Conservation (phyloP, 306 rosid species). For the Ormosia semicastrata region DNA sequence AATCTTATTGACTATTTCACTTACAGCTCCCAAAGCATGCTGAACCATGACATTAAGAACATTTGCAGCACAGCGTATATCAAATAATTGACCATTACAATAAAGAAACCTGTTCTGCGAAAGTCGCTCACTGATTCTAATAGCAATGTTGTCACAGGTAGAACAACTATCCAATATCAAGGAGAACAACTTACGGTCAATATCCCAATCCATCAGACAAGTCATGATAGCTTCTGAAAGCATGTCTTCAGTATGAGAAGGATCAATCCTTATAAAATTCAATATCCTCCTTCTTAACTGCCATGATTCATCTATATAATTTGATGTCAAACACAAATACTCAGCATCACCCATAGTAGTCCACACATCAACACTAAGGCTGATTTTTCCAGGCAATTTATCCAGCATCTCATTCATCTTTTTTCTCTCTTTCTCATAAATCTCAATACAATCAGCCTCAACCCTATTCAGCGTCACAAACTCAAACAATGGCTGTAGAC, state of each 20-base stretch:
- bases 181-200: conserved; percentile 88
- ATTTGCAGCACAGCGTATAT: conserved; percentile 70
- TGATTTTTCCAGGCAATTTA: conserved; percentile 93
- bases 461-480: conserved; percentile 66
- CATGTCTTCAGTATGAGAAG: conserved; percentile 76
- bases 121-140: conserved; percentile 69
- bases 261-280: conserved; percentile 71
- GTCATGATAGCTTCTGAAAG: conserved; percentile 77
- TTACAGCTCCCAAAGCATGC: conserved; percentile 55
- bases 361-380: conserved; percentile 89
- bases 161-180: conserved; percentile 73
- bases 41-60: conserved; percentile 49
- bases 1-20: conserved; percentile 54
- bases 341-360: conserved; percentile 48
- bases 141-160: conserved; percentile 59
- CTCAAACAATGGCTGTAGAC: conserved; percentile 94
- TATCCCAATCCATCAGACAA: conserved; percentile 96
- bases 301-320: conserved; percentile 96
- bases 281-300: conserved; percentile 71
- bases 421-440: conserved; percentile 79
- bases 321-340: conserved; percentile 85
- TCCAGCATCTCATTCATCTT: conserved; percentile 85
- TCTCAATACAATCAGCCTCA: conserved; percentile 94
- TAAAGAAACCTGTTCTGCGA: conserved; percentile 85
- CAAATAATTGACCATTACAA: conserved; percentile 87